Conservation (phyloP, 352 stramenopile species). For the Achlya hypogyna region DNA sequence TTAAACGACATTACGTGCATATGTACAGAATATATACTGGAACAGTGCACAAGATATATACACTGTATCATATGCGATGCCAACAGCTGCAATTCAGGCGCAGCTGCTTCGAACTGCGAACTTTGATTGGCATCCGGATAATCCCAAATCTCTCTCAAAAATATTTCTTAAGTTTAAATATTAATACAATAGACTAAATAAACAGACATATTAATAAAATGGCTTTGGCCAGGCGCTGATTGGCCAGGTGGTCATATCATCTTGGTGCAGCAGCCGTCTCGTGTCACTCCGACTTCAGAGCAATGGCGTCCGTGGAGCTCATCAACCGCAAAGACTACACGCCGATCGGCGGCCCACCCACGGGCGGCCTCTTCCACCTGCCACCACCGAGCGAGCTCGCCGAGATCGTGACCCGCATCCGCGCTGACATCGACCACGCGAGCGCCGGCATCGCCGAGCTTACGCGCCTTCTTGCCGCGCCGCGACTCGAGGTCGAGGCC, state of each 20-base stretch:
- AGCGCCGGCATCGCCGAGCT: neutral
- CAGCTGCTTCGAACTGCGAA: too few species aligned
- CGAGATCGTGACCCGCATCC: neutral
- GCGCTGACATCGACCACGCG: neutral
- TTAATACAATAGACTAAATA: neutral
- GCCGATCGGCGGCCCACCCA: neutral
- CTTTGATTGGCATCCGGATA: too few species aligned
- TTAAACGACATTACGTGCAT: too few species aligned
- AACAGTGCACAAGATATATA: too few species aligned
- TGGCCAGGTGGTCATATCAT: neutral
- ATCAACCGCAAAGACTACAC: slow-evolving; percentile 18
- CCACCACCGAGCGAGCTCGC: neutral
- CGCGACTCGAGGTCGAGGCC: neutral
- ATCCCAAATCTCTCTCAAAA: too few species aligned
- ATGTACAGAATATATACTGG: too few species aligned
- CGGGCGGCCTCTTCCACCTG: neutral
- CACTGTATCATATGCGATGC: too few species aligned
- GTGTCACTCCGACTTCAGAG: neutral
- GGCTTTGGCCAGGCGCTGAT: neutral
- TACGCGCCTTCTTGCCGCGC: neutral
- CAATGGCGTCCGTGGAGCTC: slow-evolving; percentile 14
- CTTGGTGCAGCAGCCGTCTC: neutral
- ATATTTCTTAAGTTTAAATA: neutral
- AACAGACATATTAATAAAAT: neutral
- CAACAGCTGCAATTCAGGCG: too few species aligned